phyloP scores from a whole-genome alignment of 2,329 filamentous ascomycete genomes.

The Beauveria varroae region DNA sequence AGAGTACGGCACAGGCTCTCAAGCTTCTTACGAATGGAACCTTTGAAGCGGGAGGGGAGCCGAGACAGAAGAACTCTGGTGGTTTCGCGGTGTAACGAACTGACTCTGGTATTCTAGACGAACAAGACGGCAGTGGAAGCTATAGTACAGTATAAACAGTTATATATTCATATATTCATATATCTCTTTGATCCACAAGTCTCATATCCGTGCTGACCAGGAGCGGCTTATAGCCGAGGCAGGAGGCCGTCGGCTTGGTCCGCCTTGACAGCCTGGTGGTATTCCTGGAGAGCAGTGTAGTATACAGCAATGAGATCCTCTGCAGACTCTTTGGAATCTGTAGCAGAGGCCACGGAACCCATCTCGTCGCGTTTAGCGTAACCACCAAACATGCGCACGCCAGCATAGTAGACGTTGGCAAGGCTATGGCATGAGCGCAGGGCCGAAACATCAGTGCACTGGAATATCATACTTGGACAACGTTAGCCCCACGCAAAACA shows the following conservation, averaged over 20 bases:
- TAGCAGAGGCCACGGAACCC: not conserved
- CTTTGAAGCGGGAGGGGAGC: constrained; percentile 78
- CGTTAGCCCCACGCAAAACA: not conserved
- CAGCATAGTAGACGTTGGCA: constrained; percentile 26
- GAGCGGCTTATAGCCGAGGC: not conserved
- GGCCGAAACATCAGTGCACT: constrained; percentile 18
- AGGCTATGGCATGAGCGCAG: constrained; percentile 19
- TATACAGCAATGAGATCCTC: constrained; percentile 18
- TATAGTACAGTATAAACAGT: not conserved
- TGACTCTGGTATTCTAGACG: not conserved
- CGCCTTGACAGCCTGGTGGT: constrained; percentile 20
- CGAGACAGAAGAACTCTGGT: constrained; percentile 68
- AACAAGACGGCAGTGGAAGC: not conserved
- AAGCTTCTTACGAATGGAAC: constrained; percentile 52
- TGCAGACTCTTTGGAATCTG: not conserved
- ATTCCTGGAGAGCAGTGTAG: constrained; percentile 20
- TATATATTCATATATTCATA: not conserved
- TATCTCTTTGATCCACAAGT: too few relatives aligned
- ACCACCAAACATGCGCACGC: constrained; percentile 24
- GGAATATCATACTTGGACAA: constrained; percentile 20
- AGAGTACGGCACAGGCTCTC: constrained; percentile 68
- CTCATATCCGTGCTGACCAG: not conserved
- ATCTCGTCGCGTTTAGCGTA: not conserved
- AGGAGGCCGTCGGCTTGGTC: constrained; percentile 20
- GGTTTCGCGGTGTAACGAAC: constrained; percentile 45